Evolutionary conservation across 2,329 filamentous ascomycete genomes (phyloP), one percentile per base, ranked within the genome.

Genomic region (Penicillium sp.): DNA sequence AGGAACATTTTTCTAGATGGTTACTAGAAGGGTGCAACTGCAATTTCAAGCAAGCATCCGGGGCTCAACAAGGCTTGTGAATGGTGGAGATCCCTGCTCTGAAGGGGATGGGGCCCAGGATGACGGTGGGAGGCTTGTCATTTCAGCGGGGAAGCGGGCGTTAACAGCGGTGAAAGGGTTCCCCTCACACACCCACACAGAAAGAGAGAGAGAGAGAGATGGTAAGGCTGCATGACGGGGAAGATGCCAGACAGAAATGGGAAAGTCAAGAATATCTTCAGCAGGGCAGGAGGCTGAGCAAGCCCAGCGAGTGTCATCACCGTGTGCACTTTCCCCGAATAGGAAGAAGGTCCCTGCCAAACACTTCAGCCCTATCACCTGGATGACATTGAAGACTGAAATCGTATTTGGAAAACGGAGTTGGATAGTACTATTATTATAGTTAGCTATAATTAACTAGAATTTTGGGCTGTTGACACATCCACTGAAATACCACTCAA

Each of bases 1-100:
- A 66, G 67, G 63, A 61, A 67, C 64, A 59, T 68, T 63, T 67
- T 74, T 73, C 70, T 68, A 73, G 70, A 72, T 65, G 63, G 67
- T 71, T 64, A 66, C 63, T 68, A 67, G 68, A 71, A 73, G 62
- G 61, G 62, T 71, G 58, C 28, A 57, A 60, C 58, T 61, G 54
- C 59, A 64, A 62, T 65, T 52, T 60, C 60, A 66, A 59, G 64
- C 65, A 67, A 56, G 58, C 65, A 71, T 71, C 64, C 57, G 69
- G 68, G 66, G 59, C 46, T 6, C 5, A 58, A 10, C 28, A 48
- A 14, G 54, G 52, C 11, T 42, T 51, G 13, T 66, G 53, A 68
- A 19, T 68, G 66, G 67, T 28, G 26, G 14, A 8, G 22, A 65
- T 66, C 61, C 62, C 62, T 67, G 65, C 33, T 52, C 43, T 37